Percentiles rank a stretch among this genome's conserved stretches.
Conservation (phyloP, 257 asterid genomes). For the Voacanga thouarsii region DNA sequence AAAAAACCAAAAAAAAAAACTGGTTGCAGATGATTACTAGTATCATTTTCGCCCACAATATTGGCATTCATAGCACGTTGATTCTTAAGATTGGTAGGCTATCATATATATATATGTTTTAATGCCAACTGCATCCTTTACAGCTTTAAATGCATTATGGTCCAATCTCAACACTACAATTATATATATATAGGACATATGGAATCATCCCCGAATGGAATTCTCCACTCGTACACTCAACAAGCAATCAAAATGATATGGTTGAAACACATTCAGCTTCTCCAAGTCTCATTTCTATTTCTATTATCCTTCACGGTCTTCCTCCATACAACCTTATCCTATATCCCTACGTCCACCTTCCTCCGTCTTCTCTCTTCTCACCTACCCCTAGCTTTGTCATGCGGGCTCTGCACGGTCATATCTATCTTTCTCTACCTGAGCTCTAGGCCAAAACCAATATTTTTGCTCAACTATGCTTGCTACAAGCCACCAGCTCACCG, state of each 20-base stretch:
- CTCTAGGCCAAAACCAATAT: slow-evolving; percentile 36
- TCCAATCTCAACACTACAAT: background rate
- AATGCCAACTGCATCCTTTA: slow-evolving; percentile 7
- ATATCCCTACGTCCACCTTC: slow-evolving; percentile 25
- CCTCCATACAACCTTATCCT: slow-evolving; percentile 27
- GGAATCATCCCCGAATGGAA: background rate
- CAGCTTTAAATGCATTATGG: background rate
- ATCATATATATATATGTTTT: background rate
- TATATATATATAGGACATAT: background rate
- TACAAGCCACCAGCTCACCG: slow-evolving; percentile 59
- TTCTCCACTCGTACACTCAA: background rate
- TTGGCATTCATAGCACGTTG: slow-evolving; percentile 2
- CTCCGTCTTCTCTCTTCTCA: slow-evolving; percentile 22
- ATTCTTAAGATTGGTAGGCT: background rate
- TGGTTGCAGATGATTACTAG: no score
- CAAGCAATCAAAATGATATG: background rate
- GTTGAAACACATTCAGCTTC: slow-evolving; percentile 11
- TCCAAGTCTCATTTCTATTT: slow-evolving; percentile 36
- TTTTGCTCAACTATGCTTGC: slow-evolving; percentile 54
- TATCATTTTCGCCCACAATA: slow-evolving; percentile 7
- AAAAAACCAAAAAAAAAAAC: no score
- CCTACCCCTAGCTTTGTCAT: slow-evolving; percentile 27
- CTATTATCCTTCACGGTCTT: slow-evolving; percentile 37
- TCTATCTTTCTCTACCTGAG: slow-evolving; percentile 19
- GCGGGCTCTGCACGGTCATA: slow-evolving; percentile 19